Evolutionary conservation across 257 asterid genomes (phyloP).

Genomic region (Solanum chmielewskii): DNA sequence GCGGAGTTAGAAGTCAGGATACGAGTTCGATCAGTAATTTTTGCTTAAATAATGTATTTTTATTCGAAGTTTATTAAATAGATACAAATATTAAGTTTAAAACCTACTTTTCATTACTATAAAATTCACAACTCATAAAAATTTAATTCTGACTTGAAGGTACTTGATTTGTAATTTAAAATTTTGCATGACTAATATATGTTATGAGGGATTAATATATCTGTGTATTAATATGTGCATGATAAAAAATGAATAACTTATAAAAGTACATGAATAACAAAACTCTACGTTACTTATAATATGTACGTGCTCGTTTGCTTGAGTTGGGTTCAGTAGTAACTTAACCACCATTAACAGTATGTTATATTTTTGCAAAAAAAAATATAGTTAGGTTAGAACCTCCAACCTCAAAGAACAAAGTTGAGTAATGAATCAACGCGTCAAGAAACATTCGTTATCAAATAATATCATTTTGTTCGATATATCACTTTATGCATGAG

Average conservation of each 20-base stretch:
- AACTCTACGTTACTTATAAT: neutral
- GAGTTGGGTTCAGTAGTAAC: neutral
- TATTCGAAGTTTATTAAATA: too few relatives aligned
- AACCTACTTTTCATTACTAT: too few relatives aligned
- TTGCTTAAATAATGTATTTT: too few relatives aligned
- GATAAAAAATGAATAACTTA: too few relatives aligned
- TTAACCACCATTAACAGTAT: neutral
- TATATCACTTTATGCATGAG: neutral
- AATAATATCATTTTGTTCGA: too few relatives aligned
- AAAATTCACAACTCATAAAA: too few relatives aligned
- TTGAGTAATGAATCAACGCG: too few relatives aligned
- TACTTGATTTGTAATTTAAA: neutral
- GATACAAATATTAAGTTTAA: too few relatives aligned
- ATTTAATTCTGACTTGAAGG: accelerated
- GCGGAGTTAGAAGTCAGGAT: neutral
- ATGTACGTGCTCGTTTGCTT: too few relatives aligned
- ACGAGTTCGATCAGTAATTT: neutral
- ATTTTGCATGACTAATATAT: too few relatives aligned
- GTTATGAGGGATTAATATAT: neutral
- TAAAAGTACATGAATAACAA: too few relatives aligned
- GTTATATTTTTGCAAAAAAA: neutral
- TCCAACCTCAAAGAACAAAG: too few relatives aligned
- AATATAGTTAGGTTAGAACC: neutral
- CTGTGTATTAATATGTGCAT: neutral
- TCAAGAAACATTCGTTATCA: neutral